phyloP scores from a whole-genome alignment of 192 early-diverging fungal genomes.

The Oehlia diaphana region DNA sequence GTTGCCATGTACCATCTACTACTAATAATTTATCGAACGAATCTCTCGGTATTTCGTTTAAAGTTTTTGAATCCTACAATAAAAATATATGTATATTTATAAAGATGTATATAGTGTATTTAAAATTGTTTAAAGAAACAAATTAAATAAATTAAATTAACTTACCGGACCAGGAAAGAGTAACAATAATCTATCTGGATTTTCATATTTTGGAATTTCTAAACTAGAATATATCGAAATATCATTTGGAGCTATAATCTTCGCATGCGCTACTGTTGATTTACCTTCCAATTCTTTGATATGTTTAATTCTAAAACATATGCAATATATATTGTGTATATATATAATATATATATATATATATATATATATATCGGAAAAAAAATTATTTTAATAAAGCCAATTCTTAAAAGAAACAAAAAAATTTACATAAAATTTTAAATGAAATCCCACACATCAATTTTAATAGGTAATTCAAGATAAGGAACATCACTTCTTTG shows the following conservation, averaged over 20 bases:
- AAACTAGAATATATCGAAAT: constrained; percentile 63
- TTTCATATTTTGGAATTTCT: constrained; percentile 52
- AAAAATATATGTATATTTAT: background rate
- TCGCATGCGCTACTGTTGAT: constrained; percentile 86
- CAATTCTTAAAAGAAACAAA: background rate
- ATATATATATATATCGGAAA: background rate
- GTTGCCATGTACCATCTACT: constrained; percentile 96
- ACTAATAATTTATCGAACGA: constrained; percentile 80
- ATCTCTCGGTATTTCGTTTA: constrained; percentile 63
- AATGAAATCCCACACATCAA: constrained; percentile 62
- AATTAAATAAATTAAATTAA: background rate
- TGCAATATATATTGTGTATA: background rate
- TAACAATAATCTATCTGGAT: constrained; percentile 70
- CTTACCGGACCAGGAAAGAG: constrained; percentile 85
- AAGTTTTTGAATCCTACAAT: constrained; percentile 61
- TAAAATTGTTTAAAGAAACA: background rate
- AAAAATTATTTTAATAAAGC: background rate
- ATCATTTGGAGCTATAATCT: constrained; percentile 69
- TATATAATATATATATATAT: background rate
- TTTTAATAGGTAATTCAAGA: constrained; percentile 67
- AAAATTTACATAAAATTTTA: background rate
- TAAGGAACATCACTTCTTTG: constrained; percentile 53
- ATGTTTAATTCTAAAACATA: constrained; percentile 65
- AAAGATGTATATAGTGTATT: background rate
- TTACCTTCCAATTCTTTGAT: constrained; percentile 78